Evolutionary conservation across 176 grass and related monocot genomes (phyloP).

Genomic region (Triticum dicoccoides): DNA sequence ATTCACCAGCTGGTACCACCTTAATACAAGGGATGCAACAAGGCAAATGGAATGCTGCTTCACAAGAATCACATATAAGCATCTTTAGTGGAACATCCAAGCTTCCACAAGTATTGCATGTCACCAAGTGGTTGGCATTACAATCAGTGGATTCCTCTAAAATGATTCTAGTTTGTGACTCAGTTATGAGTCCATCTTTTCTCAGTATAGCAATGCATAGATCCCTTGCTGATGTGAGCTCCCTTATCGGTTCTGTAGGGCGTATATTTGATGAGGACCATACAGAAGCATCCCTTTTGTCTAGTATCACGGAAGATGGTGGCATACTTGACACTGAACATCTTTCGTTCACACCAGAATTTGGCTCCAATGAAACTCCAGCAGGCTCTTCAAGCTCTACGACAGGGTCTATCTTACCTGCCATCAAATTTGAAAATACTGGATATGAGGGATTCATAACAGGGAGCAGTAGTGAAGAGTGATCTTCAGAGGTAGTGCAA

Average conservation of each 20-base stretch:
- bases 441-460: constrained; percentile 13
- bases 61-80: constrained; percentile 92
- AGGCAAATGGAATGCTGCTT: constrained; percentile 79
- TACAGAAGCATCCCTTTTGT: constrained; percentile 46
- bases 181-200: constrained; percentile 50
- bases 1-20: constrained; percentile 43
- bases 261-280: constrained; percentile 48
- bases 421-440: constrained; percentile 19
- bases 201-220: constrained; percentile 74
- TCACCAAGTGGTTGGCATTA: constrained; percentile 38
- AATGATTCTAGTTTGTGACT: constrained; percentile 24
- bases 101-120: constrained; percentile 56
- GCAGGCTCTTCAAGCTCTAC: constrained; percentile 11
- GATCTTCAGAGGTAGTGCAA: constrained; percentile 31
- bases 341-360: constrained; percentile 24
- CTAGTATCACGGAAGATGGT: constrained; percentile 17
- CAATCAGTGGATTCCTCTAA: constrained; percentile 23
- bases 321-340: constrained; percentile 30
- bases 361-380: constrained; percentile 29
- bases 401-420: background rate
- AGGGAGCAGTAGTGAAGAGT: constrained; percentile 27
- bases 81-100: constrained; percentile 60
- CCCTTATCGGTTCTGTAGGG: constrained; percentile 24
- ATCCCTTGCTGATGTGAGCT: constrained; percentile 56
- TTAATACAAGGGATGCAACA: constrained; percentile 56